phyloP scores from a whole-genome alignment of 768 basidiomycete species.

The Leccinum longicurvipes region DNA sequence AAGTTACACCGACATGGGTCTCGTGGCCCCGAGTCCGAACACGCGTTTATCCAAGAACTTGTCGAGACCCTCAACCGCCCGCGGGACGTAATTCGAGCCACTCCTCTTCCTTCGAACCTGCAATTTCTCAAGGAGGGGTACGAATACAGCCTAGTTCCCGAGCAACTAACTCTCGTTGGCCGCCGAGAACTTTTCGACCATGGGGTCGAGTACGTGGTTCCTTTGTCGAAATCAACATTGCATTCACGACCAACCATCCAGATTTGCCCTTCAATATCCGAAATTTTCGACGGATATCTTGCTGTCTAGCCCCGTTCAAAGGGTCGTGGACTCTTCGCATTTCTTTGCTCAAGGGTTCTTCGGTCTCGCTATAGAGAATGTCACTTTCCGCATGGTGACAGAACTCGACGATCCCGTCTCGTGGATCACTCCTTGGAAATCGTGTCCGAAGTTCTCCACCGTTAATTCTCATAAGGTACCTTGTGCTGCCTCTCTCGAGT shows the following conservation, averaged over 20 bases:
- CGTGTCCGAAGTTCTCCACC: slow-evolving; percentile 29
- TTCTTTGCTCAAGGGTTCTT: slow-evolving; percentile 41
- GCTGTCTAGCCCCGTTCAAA: slow-evolving; percentile 12
- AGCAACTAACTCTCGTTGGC: slow-evolving; percentile 38
- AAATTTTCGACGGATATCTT: slow-evolving; percentile 15
- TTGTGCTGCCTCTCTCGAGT: not conserved
- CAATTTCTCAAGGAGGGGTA: slow-evolving; percentile 39
- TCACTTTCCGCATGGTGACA: slow-evolving; percentile 28
- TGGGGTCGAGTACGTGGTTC: slow-evolving; percentile 33
- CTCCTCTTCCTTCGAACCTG: slow-evolving; percentile 32
- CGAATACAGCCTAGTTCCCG: slow-evolving; percentile 30
- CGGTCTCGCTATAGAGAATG: slow-evolving; percentile 29
- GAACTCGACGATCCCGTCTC: slow-evolving; percentile 37
- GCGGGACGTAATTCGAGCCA: slow-evolving; percentile 22
- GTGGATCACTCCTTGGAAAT: slow-evolving; percentile 42
- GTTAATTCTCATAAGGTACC: slow-evolving; percentile 6
- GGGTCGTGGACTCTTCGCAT: slow-evolving; percentile 39
- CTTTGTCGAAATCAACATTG: not conserved
- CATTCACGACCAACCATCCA: not conserved
- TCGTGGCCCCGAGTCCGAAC: slow-evolving; percentile 36
- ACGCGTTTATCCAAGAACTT: slow-evolving; percentile 31
- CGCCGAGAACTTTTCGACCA: slow-evolving; percentile 39
- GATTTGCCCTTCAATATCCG: slow-evolving; percentile 24
- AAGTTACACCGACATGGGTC: slow-evolving; percentile 44
- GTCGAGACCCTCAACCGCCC: slow-evolving; percentile 29